Evolutionary conservation across 2,329 filamentous ascomycete species (phyloP).

Genomic region (Fusarium nygamai): DNA sequence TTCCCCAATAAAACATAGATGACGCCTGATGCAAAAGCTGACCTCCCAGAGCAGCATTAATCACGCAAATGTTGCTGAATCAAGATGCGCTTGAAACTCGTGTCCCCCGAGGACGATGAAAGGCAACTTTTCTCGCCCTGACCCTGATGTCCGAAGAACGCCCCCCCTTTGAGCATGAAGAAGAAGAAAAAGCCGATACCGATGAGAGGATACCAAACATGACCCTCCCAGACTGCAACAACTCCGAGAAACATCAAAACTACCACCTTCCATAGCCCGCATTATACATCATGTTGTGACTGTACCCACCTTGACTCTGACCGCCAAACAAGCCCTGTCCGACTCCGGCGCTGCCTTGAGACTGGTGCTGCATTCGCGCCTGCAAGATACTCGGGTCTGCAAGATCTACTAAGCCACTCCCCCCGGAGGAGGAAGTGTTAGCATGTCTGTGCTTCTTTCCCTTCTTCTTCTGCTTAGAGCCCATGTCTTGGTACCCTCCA

Average conservation of each 20-base stretch:
- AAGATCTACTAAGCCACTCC: constrained; percentile 99
- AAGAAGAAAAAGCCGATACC: constrained; percentile 31
- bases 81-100: constrained; percentile 45
- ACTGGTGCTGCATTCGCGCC: constrained; percentile 92
- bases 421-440: constrained; percentile 99
- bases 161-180: constrained; percentile 38
- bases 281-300: constrained; percentile 84
- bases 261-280: constrained; percentile 77
- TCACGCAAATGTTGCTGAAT: constrained; percentile 47
- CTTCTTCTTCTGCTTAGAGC: constrained; percentile 99
- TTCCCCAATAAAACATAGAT: constrained; percentile 43
- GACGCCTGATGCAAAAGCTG: constrained; percentile 47
- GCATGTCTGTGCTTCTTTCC: constrained; percentile 99
- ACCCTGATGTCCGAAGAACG: constrained; percentile 45
- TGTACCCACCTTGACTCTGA: constrained; percentile 95
- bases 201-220: constrained; percentile 40
- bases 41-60: constrained; percentile 43
- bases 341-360: constrained; percentile 82
- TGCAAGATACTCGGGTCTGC: constrained; percentile 99
- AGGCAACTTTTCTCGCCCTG: constrained; percentile 30
- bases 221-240: constrained; percentile 25
- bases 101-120: constrained; percentile 42
- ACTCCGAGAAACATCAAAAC: constrained; percentile 36
- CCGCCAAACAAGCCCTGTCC: constrained; percentile 91
- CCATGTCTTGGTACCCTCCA: constrained; percentile 89